A percentile compares a stretch with the other conserved stretches of the same genome.
Evolutionary conservation across 2,329 filamentous ascomycete species (phyloP).

Genomic region (Penicillium sp.): DNA sequence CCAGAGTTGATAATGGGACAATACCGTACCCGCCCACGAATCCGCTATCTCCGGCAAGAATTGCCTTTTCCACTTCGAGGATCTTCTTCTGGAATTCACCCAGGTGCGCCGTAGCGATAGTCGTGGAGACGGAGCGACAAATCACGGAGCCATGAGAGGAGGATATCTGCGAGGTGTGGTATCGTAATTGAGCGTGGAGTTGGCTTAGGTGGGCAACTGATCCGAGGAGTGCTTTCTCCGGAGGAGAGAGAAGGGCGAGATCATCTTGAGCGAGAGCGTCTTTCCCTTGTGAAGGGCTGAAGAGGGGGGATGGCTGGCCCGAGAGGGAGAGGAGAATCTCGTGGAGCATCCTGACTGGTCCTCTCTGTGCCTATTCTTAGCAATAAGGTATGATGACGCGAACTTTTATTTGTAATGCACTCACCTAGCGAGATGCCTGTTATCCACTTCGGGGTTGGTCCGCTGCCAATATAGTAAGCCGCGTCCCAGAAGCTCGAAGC

Average conservation of each 20-base stretch:
- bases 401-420: slow-evolving; percentile 1
- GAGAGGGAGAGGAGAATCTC: slow-evolving; percentile 96
- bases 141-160: slow-evolving; percentile 74
- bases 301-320: slow-evolving; percentile 85
- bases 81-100: slow-evolving; percentile 79
- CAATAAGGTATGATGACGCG: background rate
- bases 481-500: slow-evolving; percentile 46
- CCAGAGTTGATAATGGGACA: slow-evolving; percentile 81
- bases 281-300: slow-evolving; percentile 56
- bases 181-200: slow-evolving; percentile 70
- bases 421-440: slow-evolving; percentile 27
- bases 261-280: slow-evolving; percentile 50
- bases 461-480: slow-evolving; percentile 44
- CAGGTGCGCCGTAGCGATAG: slow-evolving; percentile 72
- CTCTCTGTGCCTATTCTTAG: slow-evolving; percentile 14
- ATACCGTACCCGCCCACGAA: slow-evolving; percentile 91
- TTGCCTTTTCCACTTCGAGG: slow-evolving; percentile 75
- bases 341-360: slow-evolving; percentile 73
- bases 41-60: slow-evolving; percentile 72
- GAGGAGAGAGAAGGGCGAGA: slow-evolving; percentile 62
- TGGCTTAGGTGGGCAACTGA: slow-evolving; percentile 75
- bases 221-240: slow-evolving; percentile 77
- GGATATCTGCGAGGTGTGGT: slow-evolving; percentile 65
- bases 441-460: slow-evolving; percentile 24
- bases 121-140: slow-evolving; percentile 80